Conservation (phyloP, 176 grass and related monocot genomes). For the Metroxylon sagu region DNA sequence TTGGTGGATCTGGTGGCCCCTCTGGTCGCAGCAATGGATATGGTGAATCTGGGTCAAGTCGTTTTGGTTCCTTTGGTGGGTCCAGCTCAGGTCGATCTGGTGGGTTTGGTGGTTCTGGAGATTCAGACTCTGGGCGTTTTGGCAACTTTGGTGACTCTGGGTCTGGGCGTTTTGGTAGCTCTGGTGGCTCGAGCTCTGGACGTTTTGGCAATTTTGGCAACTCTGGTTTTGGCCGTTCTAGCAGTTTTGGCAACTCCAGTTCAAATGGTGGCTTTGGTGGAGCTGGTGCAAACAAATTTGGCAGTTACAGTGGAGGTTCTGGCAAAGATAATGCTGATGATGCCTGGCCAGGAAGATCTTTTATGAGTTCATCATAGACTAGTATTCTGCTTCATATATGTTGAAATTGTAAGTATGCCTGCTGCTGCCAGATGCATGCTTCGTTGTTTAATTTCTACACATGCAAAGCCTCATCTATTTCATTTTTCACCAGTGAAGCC, state of each 20-base stretch:
- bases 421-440: too few relatives aligned
- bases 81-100: background rate
- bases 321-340: too few relatives aligned
- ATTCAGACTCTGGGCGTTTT: background rate
- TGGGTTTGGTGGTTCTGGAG: background rate
- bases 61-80: constrained; percentile 17
- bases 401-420: too few relatives aligned
- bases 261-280: constrained; percentile 18
- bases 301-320: too few relatives aligned
- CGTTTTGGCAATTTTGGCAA: constrained; percentile 42
- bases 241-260: constrained; percentile 6
- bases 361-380: too few relatives aligned
- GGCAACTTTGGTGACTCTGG: constrained; percentile 32
- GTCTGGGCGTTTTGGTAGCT: constrained; percentile 8
- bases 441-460: too few relatives aligned
- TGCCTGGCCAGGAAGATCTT: too few relatives aligned
- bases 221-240: constrained; percentile 17
- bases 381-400: too few relatives aligned
- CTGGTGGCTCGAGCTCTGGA: background rate
- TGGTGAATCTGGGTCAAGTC: constrained; percentile 23
- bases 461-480: too few relatives aligned
- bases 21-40: constrained; percentile 27
- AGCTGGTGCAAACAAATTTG: background rate
- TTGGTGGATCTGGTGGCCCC: constrained; percentile 18
- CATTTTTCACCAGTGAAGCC: too few relatives aligned